A percentile compares a stretch with the other conserved stretches of the same genome.
These are phyloP conservation scores for Paradendryphiella salina DNA, from an alignment of 2,329 filamentous ascomycete genomes.

Conservation along the genomic window DNA sequence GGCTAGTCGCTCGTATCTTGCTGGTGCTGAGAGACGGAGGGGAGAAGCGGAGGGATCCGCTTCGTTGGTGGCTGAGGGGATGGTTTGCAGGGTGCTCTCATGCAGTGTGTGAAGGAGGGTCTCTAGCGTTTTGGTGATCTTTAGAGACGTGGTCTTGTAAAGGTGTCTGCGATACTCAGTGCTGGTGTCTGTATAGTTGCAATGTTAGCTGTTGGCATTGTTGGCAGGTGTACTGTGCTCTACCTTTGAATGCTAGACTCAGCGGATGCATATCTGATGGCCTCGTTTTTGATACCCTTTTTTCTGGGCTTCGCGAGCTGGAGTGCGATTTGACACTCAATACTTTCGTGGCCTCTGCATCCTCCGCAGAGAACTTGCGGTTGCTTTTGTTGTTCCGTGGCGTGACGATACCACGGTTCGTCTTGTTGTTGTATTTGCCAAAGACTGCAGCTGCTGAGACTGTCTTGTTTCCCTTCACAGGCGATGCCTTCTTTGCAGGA, in stretches of 20 bases:
- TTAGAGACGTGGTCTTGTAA: conserved; percentile 19
- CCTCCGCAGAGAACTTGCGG: not conserved
- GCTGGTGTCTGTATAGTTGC: conserved; percentile 27
- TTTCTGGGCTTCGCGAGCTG: conserved; percentile 15
- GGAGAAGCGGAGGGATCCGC: conserved; percentile 3
- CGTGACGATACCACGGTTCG: conserved; percentile 4
- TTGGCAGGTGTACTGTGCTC: not conserved
- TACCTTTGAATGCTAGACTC: conserved; percentile 36
- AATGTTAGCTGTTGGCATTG: conserved; percentile 9
- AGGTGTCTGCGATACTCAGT: conserved; percentile 33
- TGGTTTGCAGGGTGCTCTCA: conserved; percentile 19
- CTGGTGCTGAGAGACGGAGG: conserved; percentile 21
- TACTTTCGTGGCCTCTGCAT: not conserved
- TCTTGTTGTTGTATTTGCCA: conserved; percentile 22
- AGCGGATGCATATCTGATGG: conserved; percentile 28
- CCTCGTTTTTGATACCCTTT: conserved; percentile 9
- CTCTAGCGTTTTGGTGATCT: conserved; percentile 29
- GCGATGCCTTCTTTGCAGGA: not conserved
- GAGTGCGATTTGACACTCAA: conserved; percentile 7
- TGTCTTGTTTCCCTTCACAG: conserved; percentile 10
- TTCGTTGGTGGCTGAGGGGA: conserved; percentile 8
- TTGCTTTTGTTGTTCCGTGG: not conserved
- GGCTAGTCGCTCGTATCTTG: conserved; percentile 24
- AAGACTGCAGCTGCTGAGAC: conserved; percentile 35
- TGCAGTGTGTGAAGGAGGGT: conserved; percentile 15